Base-by-base conservation (phyloP, 148 eudicot species). In the Selenicereus undatus region DNA sequence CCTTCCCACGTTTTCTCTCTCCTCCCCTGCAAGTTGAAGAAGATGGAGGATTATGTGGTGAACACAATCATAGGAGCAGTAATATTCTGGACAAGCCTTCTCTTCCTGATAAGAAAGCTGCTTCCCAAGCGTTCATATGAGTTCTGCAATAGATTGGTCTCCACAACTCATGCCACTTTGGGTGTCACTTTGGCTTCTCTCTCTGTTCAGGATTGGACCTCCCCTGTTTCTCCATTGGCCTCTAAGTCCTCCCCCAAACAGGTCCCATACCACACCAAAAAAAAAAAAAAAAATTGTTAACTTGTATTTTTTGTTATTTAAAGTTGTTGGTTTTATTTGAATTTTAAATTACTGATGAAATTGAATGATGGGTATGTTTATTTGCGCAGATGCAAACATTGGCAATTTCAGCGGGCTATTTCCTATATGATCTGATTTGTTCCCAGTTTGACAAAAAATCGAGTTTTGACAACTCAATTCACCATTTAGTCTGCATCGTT, bases 211-310 rank as follows among this genome's bases (percentile, higher is more conserved):
- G 94, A 95, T 80, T 95, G 93, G 97, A 87, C 68, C 4, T 90
- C 94, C 83, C 98, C 98, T 1, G 89, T 92, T 80, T 93, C 91
- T 75, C 98, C 97, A 3, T n/a, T 83, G n/a, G 93, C 93, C 78
- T 90, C 98, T 11, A 74, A 64, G 27, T 90, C 97, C 50, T 79
- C 94, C 68, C 97, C 91, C 48, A 73, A 60, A 50, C 97, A 95
- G 98, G 97, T 94, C 80, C 51, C 32, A 32, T 32, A 32, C 58
- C 2, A 39, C n/a, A n/a, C n/a, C n/a, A n/a, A n/a, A n/a, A n/a
- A n/a, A n/a, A n/a, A 32, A 32, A 39, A 54, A 54, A 54, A 9
- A 13, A 54, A 10, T 32, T 32, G 32, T 45, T 10, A 45, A 8
- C 26, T 32, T 30, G 6, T 18, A 30, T 48, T 14, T 12, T 48